These are phyloP conservation scores for Metahyphopichia silvanorum DNA, from an alignment of 805 yeast species.

Conservation along the genomic window DNA sequence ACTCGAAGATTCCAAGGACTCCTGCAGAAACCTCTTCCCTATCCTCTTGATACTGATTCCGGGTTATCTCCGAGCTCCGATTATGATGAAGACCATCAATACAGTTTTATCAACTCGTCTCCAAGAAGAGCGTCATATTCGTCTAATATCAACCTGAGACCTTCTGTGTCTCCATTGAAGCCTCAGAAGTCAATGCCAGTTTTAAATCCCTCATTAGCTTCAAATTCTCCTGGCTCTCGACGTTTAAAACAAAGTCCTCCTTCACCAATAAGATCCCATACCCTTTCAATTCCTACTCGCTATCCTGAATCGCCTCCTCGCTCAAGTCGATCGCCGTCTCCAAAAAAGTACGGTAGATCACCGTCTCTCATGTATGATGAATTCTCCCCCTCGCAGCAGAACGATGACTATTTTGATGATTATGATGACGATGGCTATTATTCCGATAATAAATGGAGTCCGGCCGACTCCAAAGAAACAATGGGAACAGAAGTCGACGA, in stretches of 20 bases:
- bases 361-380: constrained; percentile 17
- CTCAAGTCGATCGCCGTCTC: constrained; percentile 26
- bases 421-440: neutral
- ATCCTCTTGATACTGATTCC: neutral
- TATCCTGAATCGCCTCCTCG: too few relatives aligned
- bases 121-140: too few relatives aligned
- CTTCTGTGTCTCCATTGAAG: neutral
- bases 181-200: constrained; percentile 1
- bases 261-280: constrained; percentile 3
- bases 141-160: too few relatives aligned
- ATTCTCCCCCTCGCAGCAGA: neutral
- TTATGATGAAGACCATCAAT: neutral
- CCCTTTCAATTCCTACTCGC: neutral
- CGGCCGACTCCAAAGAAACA: constrained; percentile 1
- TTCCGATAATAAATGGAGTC: constrained; percentile 1
- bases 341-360: constrained; percentile 22
- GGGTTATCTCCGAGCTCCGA: neutral
- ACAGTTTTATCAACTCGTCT: constrained; percentile 1
- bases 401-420: constrained; percentile 3
- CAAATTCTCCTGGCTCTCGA: neutral
- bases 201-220: neutral
- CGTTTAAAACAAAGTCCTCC: neutral
- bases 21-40: constrained; percentile 8
- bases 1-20: constrained; percentile 12
- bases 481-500: constrained; percentile 1